These are phyloP conservation scores for Arctostaphylos glauca DNA, from an alignment of 148 eudicot species.

Conservation along the genomic window DNA sequence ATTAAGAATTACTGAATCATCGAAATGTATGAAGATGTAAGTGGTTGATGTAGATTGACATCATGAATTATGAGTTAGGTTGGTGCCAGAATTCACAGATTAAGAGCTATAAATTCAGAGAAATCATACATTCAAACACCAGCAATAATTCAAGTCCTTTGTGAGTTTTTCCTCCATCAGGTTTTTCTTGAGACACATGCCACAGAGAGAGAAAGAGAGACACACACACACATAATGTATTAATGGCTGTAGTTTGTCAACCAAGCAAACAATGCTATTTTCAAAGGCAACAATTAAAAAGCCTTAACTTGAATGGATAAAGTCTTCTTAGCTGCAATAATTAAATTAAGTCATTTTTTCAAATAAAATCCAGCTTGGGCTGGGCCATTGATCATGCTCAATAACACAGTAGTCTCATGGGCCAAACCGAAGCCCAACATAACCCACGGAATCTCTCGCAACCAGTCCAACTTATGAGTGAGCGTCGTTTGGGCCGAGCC, in stretches of 20 bases:
- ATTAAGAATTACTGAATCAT: not conserved
- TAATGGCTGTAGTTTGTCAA: constrained; percentile 13
- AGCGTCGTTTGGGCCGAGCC: no score
- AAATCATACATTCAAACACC: not conserved
- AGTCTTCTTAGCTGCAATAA: not conserved
- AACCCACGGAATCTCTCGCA: no score
- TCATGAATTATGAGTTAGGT: not conserved
- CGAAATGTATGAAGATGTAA: not conserved
- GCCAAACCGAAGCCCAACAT: no score
- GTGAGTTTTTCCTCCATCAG: not conserved
- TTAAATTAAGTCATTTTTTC: not conserved
- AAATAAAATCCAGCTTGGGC: not conserved
- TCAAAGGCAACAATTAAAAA: not conserved
- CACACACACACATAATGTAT: not conserved
- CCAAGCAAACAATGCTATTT: not conserved
- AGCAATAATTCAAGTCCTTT: not conserved
- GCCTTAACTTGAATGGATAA: not conserved
- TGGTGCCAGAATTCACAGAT: not conserved
- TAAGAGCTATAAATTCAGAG: not conserved
- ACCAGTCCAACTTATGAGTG: no score
- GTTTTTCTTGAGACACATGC: not conserved
- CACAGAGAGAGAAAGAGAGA: not conserved
- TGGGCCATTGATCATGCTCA: no score
- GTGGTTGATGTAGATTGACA: not conserved
- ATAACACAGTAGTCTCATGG: no score